Evolutionary conservation across 2,329 filamentous ascomycete species (phyloP).

Genomic region (Rosellinia necatrix): DNA sequence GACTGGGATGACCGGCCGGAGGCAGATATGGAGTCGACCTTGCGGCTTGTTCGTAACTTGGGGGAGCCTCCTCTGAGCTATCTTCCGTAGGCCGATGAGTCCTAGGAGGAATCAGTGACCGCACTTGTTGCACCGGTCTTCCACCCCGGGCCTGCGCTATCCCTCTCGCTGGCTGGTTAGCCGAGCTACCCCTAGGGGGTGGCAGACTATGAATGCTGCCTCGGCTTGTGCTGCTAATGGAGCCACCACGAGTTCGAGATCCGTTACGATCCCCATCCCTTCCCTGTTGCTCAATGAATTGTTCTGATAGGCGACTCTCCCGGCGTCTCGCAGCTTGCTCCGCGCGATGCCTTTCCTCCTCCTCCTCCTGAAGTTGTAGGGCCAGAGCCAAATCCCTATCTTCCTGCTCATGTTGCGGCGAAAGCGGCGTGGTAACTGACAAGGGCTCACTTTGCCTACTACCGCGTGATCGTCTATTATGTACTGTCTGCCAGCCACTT

Average conservation of each 20-base stretch:
- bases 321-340: constrained; percentile 65
- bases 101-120: constrained; percentile 52
- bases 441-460: constrained; percentile 28
- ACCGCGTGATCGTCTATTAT: constrained; percentile 41
- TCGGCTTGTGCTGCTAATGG: constrained; percentile 23
- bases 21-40: constrained; percentile 57
- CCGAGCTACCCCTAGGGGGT: constrained; percentile 36
- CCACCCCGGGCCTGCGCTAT: constrained; percentile 26
- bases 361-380: constrained; percentile 91
- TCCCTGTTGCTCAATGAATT: constrained; percentile 70
- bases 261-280: constrained; percentile 39
- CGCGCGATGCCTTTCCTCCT: constrained; percentile 75
- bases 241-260: constrained; percentile 30
- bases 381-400: constrained; percentile 88
- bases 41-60: constrained; percentile 62
- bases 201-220: constrained; percentile 31
- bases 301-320: constrained; percentile 71
- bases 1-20: constrained; percentile 55
- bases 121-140: constrained; percentile 46
- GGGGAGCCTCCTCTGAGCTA: constrained; percentile 56
- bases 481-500: constrained; percentile 62
- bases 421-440: constrained; percentile 39
- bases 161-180: constrained; percentile 29
- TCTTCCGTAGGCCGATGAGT: constrained; percentile 46
- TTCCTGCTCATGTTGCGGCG: constrained; percentile 66